A percentile compares a stretch with the other conserved stretches of the same genome.
phyloP scores from a whole-genome alignment of 805 yeast genomes.

The Candida easanensis region DNA sequence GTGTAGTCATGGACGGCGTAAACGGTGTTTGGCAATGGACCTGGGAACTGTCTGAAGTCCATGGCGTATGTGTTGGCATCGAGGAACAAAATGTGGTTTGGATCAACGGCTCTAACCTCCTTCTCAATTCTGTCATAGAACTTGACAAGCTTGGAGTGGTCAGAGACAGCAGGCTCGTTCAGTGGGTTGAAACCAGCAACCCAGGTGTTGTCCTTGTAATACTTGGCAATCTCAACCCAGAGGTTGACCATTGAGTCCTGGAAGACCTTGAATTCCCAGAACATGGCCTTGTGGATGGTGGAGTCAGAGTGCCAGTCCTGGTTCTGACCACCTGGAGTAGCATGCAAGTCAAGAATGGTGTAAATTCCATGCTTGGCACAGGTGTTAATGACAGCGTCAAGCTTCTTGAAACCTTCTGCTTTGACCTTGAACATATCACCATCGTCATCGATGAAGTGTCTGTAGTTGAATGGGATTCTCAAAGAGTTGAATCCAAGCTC shows the following conservation, averaged over 20 bases:
- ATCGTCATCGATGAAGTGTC: constrained; percentile 47
- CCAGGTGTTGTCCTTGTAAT: constrained; percentile 46
- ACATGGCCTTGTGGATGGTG: constrained; percentile 43
- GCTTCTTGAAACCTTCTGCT: constrained; percentile 41
- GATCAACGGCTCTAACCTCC: constrained; percentile 42
- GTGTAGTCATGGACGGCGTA: constrained; percentile 50
- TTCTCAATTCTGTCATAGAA: constrained; percentile 39
- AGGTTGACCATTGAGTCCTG: constrained; percentile 45
- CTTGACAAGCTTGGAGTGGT: constrained; percentile 38
- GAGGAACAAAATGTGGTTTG: constrained; percentile 45
- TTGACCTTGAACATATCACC: constrained; percentile 40
- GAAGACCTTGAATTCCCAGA: constrained; percentile 48
- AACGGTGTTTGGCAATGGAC: constrained; percentile 41
- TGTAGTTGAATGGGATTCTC: constrained; percentile 50
- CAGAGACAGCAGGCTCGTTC: constrained; percentile 49
- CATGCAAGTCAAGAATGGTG: constrained; percentile 46
- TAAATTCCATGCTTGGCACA: constrained; percentile 47
- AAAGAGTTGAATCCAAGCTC: constrained; percentile 42
- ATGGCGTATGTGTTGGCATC: constrained; percentile 51
- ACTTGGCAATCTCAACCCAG: constrained; percentile 44
- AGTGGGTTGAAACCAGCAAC: constrained; percentile 53
- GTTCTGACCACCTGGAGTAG: constrained; percentile 52
- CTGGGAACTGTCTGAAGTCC: constrained; percentile 48
- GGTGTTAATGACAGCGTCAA: constrained; percentile 41
- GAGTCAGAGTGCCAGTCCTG: constrained; percentile 55